Conservation (phyloP, 495 filamentous ascomycete species). For the Massariosphaeria phaeospora region DNA sequence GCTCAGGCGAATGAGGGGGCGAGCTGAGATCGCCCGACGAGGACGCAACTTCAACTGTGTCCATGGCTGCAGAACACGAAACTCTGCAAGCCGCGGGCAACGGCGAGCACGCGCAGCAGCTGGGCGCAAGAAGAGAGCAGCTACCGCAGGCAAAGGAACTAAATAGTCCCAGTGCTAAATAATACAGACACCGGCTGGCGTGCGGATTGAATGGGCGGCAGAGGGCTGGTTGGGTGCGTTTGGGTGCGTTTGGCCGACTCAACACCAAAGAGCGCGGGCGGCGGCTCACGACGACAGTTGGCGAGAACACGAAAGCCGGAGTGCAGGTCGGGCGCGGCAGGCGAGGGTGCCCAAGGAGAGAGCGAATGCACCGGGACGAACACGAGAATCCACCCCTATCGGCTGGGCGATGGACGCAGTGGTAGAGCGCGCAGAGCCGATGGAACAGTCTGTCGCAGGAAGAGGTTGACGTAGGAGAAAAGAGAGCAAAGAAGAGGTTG, state of each 20-base stretch:
- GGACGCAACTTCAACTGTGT: constrained; percentile 22
- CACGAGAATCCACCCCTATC: neutral
- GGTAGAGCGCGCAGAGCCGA: neutral
- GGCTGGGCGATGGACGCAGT: constrained; percentile 1
- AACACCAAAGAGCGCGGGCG: constrained; percentile 19
- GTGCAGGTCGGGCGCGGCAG: constrained; percentile 5
- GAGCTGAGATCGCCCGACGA: constrained; percentile 26
- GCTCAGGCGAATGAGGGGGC: constrained; percentile 33
- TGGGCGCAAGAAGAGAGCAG: neutral
- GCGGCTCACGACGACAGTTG: constrained; percentile 6
- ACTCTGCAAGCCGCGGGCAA: neutral
- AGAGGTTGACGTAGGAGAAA: constrained; percentile 10
- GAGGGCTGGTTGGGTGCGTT: neutral
- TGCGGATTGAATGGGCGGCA: neutral
- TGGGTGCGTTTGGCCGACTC: constrained; percentile 2
- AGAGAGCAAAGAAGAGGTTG: constrained; percentile 7
- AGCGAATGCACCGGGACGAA: constrained; percentile 19
- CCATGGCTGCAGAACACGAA: constrained; percentile 20
- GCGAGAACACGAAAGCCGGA: constrained; percentile 23
- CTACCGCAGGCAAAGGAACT: neutral
- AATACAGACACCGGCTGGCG: neutral
- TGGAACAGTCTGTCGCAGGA: neutral
- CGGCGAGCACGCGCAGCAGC: too few species aligned
- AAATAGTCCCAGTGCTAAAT: neutral
- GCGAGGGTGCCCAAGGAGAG: neutral